Evolutionary conservation across 208 protist species (phyloP).

Genomic region (Leishmania major): DNA sequence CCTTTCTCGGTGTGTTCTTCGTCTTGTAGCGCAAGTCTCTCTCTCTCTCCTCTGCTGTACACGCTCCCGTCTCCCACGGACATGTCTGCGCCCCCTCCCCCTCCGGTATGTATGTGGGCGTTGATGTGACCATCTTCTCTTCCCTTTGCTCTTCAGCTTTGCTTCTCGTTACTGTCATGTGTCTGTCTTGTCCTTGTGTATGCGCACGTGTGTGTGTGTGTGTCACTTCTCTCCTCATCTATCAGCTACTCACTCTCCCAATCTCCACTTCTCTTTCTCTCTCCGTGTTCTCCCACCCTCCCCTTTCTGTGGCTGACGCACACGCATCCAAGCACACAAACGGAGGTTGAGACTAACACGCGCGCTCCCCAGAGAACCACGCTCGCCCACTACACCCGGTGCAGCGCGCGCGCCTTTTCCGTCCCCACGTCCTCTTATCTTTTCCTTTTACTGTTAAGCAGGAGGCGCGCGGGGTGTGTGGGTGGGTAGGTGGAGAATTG

Average conservation of each 20-base stretch:
- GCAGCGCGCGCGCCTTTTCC: neutral
- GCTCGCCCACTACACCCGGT: neutral
- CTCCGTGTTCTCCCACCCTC: neutral
- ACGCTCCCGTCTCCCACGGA: neutral
- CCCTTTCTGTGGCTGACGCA: neutral
- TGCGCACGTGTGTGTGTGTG: neutral
- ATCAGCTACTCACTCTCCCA: neutral
- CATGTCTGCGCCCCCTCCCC: neutral
- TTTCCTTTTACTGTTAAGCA: neutral
- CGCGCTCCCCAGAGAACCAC: neutral
- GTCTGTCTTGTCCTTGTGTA: neutral
- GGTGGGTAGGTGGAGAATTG: neutral
- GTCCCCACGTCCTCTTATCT: neutral
- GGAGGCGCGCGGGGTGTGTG: neutral
- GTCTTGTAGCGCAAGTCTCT: neutral
- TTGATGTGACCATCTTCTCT: neutral
- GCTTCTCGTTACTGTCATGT: neutral
- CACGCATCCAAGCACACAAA: neutral
- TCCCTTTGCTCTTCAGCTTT: neutral
- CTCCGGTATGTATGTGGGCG: conserved; percentile 6
- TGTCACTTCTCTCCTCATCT: neutral
- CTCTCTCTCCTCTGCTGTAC: neutral
- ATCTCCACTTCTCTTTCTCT: neutral
- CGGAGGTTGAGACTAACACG: neutral
- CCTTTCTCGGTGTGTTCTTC: neutral